A percentile compares a stretch with the other conserved stretches of the same genome.
Conservation (phyloP, 768 basidiomycete species). For the Auriculariales sp. region DNA sequence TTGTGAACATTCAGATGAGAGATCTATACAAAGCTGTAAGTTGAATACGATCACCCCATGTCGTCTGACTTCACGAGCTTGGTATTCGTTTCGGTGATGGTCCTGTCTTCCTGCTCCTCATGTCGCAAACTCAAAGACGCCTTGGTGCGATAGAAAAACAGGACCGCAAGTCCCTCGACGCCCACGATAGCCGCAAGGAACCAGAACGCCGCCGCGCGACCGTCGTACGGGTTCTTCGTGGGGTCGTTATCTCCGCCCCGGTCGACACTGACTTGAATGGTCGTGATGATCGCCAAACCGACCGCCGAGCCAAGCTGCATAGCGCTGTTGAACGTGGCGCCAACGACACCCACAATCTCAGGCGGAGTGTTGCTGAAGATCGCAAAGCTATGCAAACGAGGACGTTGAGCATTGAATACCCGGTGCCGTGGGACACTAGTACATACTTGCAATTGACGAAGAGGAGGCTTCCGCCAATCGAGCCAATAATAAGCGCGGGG, state of each 20-base stretch:
- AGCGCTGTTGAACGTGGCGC: constrained; percentile 7
- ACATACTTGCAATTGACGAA: constrained; percentile 36
- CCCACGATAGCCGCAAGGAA: constrained; percentile 2
- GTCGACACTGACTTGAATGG: constrained; percentile 3
- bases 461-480: constrained; percentile 28
- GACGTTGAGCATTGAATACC: not conserved
- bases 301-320: constrained; percentile 6
- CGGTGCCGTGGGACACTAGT: not conserved
- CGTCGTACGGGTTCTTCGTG: constrained; percentile 1
- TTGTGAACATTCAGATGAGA: too few relatives aligned
- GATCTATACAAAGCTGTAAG: too few relatives aligned
- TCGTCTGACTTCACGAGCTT: too few relatives aligned
- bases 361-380: constrained; percentile 6
- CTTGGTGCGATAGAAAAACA: constrained; percentile 4
- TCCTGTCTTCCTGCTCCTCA: too few relatives aligned
- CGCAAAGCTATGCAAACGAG: not conserved
- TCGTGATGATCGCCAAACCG: constrained; percentile 4
- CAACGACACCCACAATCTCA: constrained; percentile 6
- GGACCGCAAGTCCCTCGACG: not conserved
- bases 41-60: too few relatives aligned
- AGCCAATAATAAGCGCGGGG: constrained; percentile 36
- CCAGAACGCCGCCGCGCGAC: constrained; percentile 4
- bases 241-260: constrained; percentile 10
- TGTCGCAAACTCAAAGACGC: too few relatives aligned
- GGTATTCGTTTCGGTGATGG: too few relatives aligned